Base-by-base conservation (phyloP, 169 alveolate genomes). In the Condylostoma magnum region DNA sequence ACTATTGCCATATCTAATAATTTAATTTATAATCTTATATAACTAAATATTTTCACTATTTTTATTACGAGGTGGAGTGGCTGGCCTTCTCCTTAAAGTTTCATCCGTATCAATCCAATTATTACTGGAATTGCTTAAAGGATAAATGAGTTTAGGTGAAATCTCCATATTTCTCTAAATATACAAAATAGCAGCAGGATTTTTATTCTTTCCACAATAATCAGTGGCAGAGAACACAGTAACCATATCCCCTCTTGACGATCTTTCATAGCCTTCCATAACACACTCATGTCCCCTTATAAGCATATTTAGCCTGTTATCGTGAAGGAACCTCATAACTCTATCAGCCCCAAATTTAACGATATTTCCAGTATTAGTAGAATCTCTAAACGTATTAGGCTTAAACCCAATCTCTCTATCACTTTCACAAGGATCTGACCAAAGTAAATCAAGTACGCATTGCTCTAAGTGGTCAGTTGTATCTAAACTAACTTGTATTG, bases 191-290 rank as follows among this genome's bases (percentile, higher is more conserved):
- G 99, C 99, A 12, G 99, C 73, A 4, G 73, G 38, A 44, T 98
- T 98, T 80, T 96, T 96, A 84, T 97, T 99, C 80, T 98, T 98
- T 58, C 98, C 98, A 83, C 99, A 98, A 83, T 98, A 98, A 87
- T 98, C 98, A 34, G 99, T 98, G 0, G 99, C 99, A 54, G 99
- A 95, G 81, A 98, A 98, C 22, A 98, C 97, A 2, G 99, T 98
- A 37, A 98, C 93, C 52, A 97, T 90, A 43, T 90, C 75, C n/a
- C 99, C 99, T 12, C 98, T 99, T 12, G 99, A 99, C 79, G 96
- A 97, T 79, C 99, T 87, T 82, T 98, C 99, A 83, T 97, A 98
- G 2, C 99, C 99, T 84, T 97, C 99, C 99, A 97, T 96, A n/a
- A 98, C 99, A 76, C 99, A 97, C 83, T 98, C 99, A 83, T 98